Percentiles rank a stretch among this genome's conserved stretches.
These are phyloP conservation scores for Rhizopus sp. DNA, from an alignment of 371 early-diverging fungal species.

Conservation along the genomic window DNA sequence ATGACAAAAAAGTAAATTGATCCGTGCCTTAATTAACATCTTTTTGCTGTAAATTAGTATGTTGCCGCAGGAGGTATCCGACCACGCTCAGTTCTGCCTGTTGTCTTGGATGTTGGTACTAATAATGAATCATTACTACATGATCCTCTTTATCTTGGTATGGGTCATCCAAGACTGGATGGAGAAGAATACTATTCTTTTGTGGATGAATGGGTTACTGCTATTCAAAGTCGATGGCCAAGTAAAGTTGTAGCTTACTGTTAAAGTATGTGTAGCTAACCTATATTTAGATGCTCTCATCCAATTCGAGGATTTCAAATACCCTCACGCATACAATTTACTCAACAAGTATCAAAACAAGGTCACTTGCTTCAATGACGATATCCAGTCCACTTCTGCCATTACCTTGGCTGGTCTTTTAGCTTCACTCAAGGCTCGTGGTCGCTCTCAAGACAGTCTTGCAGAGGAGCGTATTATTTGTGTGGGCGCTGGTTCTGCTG, in stretches of 20 bases:
- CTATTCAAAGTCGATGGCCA: constrained; percentile 62
- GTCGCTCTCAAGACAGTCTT: constrained; percentile 40
- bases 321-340: constrained; percentile 60
- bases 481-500: constrained; percentile 72
- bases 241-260: constrained; percentile 37
- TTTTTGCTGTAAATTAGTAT: constrained; percentile 35
- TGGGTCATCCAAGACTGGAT: constrained; percentile 63
- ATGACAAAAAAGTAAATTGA: constrained; percentile 3
- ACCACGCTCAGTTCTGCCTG: constrained; percentile 63
- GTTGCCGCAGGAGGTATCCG: constrained; percentile 70
- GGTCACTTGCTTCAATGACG: constrained; percentile 70
- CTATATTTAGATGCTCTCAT: constrained; percentile 41
- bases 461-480: constrained; percentile 57
- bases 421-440: constrained; percentile 60
- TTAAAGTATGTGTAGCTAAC: not conserved
- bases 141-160: constrained; percentile 68
- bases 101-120: constrained; percentile 69
- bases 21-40: constrained; percentile 11
- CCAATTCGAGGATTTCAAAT: constrained; percentile 61
- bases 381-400: constrained; percentile 69
- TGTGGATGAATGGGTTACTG: constrained; percentile 69
- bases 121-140: constrained; percentile 61
- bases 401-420: constrained; percentile 67
- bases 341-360: constrained; percentile 64
- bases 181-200: constrained; percentile 65